phyloP scores from a whole-genome alignment of 176 grass and related monocot species.

The Paspalum notatum region DNA sequence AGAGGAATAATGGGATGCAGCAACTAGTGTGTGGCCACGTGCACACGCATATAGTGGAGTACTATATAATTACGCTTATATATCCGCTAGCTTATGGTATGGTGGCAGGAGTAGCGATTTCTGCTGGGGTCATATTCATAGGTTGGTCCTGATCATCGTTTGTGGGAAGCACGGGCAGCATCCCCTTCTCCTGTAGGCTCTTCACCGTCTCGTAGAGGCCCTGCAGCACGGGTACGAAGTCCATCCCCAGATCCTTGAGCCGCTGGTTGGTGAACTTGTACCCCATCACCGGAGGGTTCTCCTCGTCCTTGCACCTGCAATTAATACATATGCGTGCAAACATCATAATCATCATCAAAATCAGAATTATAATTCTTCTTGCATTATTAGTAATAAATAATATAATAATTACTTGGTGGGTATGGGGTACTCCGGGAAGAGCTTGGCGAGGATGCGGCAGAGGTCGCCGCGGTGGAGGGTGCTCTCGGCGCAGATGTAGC shows the following conservation, averaged over 20 bases:
- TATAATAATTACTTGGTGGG: slow-evolving; percentile 77
- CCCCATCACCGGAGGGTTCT: slow-evolving; percentile 53
- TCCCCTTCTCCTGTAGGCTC: slow-evolving; percentile 60
- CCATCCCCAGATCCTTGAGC: slow-evolving; percentile 74
- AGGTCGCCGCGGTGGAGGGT: slow-evolving; percentile 75
- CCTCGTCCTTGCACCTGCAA: slow-evolving; percentile 74
- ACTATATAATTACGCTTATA: neutral
- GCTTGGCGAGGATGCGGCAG: slow-evolving; percentile 68
- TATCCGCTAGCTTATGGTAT: neutral
- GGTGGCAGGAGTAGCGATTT: neutral
- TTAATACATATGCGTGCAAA: too few species aligned
- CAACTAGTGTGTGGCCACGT: slow-evolving; percentile 10
- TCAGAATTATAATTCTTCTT: too few species aligned
- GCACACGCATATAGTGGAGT: neutral
- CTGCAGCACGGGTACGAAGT: slow-evolving; percentile 56
- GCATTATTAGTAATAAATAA: too few species aligned
- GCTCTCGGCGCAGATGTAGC: slow-evolving; percentile 90
- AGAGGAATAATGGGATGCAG: neutral
- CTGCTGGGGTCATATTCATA: slow-evolving; percentile 17
- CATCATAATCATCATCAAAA: too few species aligned
- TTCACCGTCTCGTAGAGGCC: slow-evolving; percentile 52
- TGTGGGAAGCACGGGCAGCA: slow-evolving; percentile 39
- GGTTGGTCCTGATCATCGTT: neutral
- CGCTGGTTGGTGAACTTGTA: slow-evolving; percentile 78
- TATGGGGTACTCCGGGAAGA: slow-evolving; percentile 84